These are phyloP conservation scores for Volvox carteri DNA, from an alignment of 163 green algal species.

Conservation along the genomic window DNA sequence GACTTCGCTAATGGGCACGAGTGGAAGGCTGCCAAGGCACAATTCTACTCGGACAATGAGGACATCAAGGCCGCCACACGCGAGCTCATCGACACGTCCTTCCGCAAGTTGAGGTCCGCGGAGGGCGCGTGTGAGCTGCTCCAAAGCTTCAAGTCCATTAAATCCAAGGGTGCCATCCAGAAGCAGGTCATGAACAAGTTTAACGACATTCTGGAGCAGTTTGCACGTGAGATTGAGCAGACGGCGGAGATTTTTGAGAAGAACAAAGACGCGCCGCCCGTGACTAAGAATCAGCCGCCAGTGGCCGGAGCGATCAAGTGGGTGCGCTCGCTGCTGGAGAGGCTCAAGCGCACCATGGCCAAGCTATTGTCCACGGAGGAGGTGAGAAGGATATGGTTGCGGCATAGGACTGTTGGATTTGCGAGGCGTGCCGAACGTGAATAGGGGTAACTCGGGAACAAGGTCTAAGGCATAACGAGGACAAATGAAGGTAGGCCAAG, in stretches of 20 bases:
- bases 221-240: slow-evolving; percentile 86
- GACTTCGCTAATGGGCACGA: slow-evolving; percentile 73
- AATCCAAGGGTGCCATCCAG: slow-evolving; percentile 86
- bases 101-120: slow-evolving; percentile 90
- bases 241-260: slow-evolving; percentile 85
- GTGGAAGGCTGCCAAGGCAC: slow-evolving; percentile 78
- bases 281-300: slow-evolving; percentile 89
- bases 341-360: slow-evolving; percentile 90
- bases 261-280: slow-evolving; percentile 74
- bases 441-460: too few relatives aligned
- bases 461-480: too few relatives aligned
- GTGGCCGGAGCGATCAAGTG: slow-evolving; percentile 89
- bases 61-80: slow-evolving; percentile 84
- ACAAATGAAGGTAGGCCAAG: too few relatives aligned
- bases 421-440: too few relatives aligned
- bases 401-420: too few relatives aligned
- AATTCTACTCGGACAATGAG: slow-evolving; percentile 85
- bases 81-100: slow-evolving; percentile 91
- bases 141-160: slow-evolving; percentile 91
- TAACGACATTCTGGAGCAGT: slow-evolving; percentile 92
- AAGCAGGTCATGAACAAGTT: slow-evolving; percentile 93
- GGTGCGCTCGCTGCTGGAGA: slow-evolving; percentile 86
- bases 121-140: slow-evolving; percentile 94
- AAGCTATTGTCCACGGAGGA: slow-evolving; percentile 79
- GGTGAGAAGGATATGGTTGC: too few relatives aligned